phyloP scores from a whole-genome alignment of 352 stramenopile species.

The Phytophthora chlamydospora region DNA sequence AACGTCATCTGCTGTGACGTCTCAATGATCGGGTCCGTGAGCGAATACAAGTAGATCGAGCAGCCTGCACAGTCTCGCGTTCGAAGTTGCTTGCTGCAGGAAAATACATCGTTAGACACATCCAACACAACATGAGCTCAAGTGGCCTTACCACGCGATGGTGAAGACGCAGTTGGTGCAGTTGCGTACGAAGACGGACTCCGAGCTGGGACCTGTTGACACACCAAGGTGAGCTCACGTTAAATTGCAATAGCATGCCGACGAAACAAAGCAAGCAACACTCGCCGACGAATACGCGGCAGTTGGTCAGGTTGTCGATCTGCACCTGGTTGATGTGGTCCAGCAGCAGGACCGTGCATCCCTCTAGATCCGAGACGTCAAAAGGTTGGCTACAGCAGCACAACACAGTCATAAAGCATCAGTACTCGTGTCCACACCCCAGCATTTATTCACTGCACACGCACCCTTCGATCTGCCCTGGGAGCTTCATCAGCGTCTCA shows the following conservation, averaged over 20 bases:
- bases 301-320: constrained; percentile 90
- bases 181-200: constrained; percentile 92
- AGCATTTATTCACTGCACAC: neutral
- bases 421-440: neutral
- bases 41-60: constrained; percentile 88
- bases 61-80: constrained; percentile 86
- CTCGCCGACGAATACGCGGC: constrained; percentile 84
- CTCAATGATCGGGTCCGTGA: constrained; percentile 94
- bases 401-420: neutral
- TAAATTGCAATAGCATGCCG: neutral
- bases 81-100: constrained; percentile 87
- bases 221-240: neutral
- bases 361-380: constrained; percentile 81
- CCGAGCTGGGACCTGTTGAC: constrained; percentile 64
- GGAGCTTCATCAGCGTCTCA: constrained; percentile 81
- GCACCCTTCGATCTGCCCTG: constrained; percentile 78
- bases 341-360: constrained; percentile 85
- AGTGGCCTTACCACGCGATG: constrained; percentile 70
- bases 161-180: constrained; percentile 91
- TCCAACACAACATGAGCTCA: constrained; percentile 7
- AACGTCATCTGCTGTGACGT: constrained; percentile 87
- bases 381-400: constrained; percentile 74
- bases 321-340: constrained; percentile 92
- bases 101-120: neutral
- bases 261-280: constrained; percentile 2